A percentile compares a stretch with the other conserved stretches of the same genome.
Evolutionary conservation across 2,329 filamentous ascomycete genomes (phyloP).

Genomic region (Fusarium denticulatum): DNA sequence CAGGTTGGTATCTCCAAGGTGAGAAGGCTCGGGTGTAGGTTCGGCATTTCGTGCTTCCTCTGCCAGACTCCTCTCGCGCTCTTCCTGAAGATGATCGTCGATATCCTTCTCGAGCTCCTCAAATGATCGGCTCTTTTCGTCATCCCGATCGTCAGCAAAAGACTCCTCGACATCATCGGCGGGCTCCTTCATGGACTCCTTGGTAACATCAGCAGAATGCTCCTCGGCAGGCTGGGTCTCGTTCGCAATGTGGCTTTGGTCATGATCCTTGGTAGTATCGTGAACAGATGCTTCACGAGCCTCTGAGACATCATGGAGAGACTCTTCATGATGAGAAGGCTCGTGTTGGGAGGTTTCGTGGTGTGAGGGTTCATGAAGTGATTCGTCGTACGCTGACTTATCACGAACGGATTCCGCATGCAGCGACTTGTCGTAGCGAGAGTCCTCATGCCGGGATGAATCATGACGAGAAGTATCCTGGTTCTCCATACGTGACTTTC

Average conservation of each 20-base stretch:
- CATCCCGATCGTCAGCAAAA: not conserved
- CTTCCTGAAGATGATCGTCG: conserved; percentile 33
- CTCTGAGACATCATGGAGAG: not conserved
- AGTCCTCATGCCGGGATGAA: conserved; percentile 7
- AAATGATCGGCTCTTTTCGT: conserved; percentile 22
- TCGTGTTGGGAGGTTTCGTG: not conserved
- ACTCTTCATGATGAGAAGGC: conserved; percentile 1
- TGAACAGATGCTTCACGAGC: not conserved
- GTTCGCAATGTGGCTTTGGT: conserved; percentile 2
- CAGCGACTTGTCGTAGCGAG: conserved; percentile 3
- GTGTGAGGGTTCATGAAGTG: not conserved
- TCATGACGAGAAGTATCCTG: not conserved
- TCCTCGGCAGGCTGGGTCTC: conserved; percentile 2
- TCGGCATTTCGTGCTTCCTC: conserved; percentile 12
- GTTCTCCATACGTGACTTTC: conserved; percentile 12
- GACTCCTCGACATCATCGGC: not conserved
- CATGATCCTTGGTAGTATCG: not conserved
- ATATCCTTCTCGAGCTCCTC: conserved; percentile 36
- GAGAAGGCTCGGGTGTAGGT: conserved; percentile 29
- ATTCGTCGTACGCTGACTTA: conserved; percentile 5
- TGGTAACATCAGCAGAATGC: conserved; percentile 2
- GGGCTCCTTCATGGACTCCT: conserved; percentile 1
- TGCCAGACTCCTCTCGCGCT: conserved; percentile 29
- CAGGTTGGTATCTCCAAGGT: conserved; percentile 13
- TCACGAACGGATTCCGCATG: conserved; percentile 16